Evolutionary conservation across 73 alveolate genomes (phyloP), one percentile per base, ranked within the genome.

Genomic region (Paraurostyla sp.): DNA sequence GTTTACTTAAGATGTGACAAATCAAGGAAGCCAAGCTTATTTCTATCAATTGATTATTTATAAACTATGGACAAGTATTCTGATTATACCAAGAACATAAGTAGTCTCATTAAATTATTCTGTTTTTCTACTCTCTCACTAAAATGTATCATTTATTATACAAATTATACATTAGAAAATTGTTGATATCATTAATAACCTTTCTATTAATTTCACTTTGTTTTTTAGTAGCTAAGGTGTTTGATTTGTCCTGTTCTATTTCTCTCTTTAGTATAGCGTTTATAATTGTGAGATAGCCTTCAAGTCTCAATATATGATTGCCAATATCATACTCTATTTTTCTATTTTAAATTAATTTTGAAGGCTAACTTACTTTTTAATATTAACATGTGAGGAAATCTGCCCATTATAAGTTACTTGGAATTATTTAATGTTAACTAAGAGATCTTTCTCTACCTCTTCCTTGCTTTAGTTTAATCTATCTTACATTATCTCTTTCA

Each of bases 91-190:
- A 65, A 11, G 23, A 65, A 65, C 58, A 65, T 30, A 11, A 65
- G 38, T 22, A 65, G 18, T 22, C 23, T 65, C 41, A 7, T 6
- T 11, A 65, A 65, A 38, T 65, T 65, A 6, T n/a, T 65, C 41
- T 65, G 23, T 36, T 65, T 65, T 16, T 65, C 82, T 22, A 65
- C 9, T 65, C 41, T 65, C 82, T 65, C 82, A 65, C 82, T 65
- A 65, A 16, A 60, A 16, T 16, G 9, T 6, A 3, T 59, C 6
- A 59, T 6, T 15, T 23, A 15, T 7, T 27, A 6, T 59, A 49
- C 42, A 6, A 16, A 15, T 3, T 58, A 38, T 65, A 65, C 82
- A 65, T 22, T 2, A 65, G 35, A 40, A 15, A 65, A 16, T 40
- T 65, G 15, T 65, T 22, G 1, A 65, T 32, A 15, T 38, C 13